These are phyloP conservation scores for Carex pumila DNA, from an alignment of 176 grass and related monocot genomes.

Conservation along the genomic window DNA sequence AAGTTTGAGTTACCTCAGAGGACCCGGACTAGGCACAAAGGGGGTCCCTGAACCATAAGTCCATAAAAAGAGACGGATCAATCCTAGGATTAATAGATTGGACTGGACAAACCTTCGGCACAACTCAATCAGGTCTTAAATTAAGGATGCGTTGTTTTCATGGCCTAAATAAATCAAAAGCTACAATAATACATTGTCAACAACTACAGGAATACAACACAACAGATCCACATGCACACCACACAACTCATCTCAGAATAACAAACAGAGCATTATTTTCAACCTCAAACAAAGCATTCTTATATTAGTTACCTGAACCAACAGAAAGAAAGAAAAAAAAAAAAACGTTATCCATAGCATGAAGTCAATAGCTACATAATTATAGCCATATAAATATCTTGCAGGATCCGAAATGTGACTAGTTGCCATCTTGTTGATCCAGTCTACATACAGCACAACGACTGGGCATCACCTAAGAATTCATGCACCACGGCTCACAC, in stretches of 20 bases:
- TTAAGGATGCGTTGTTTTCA: neutral
- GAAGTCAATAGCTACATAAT: neutral
- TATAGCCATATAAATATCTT: constrained; percentile 9
- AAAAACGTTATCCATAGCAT: neutral
- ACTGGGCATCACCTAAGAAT: neutral
- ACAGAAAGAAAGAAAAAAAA: neutral
- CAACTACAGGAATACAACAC: neutral
- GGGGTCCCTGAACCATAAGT: no score
- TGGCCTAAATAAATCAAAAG: neutral
- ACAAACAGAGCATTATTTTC: neutral
- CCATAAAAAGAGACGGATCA: neutral
- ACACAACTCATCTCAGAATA: neutral
- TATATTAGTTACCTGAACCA: neutral
- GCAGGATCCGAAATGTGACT: neutral
- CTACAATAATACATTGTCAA: neutral
- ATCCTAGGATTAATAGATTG: neutral
- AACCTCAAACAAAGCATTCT: neutral
- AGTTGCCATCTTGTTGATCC: neutral
- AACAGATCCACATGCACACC: neutral
- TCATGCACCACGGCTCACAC: neutral
- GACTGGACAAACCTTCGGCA: neutral
- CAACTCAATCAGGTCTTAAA: neutral
- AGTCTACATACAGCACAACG: neutral
- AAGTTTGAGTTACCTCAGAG: no score
- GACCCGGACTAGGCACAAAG: no score